Evolutionary conservation across 2,329 filamentous ascomycete genomes (phyloP), one percentile per base, ranked within the genome.

Genomic region (Paracoccidioides brasiliensis): DNA sequence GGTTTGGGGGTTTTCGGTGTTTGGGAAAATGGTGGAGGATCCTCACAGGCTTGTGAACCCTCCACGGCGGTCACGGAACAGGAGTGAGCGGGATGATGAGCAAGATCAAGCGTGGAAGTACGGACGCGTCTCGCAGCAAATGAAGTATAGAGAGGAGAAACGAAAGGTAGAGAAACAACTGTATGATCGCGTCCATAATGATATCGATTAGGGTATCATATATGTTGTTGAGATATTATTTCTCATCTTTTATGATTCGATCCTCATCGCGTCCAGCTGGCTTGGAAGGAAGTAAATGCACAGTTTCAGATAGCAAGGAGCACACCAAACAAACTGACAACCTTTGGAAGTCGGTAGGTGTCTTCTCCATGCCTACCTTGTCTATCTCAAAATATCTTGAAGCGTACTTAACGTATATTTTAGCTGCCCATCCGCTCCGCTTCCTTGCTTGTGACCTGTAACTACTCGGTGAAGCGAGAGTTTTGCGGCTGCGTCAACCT

Each of bases 1-100:
- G 42, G 69, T 66, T 9, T 73, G 70, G 68, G 69, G 67, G 5
- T 59, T 63, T 8, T 55, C 61, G 7, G 54, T 73, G 43, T 69
- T 71, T 49, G 55, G 59, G 14, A 61, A 62, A 9, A 54, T 60
- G 51, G 32, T n/a, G 30, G 64, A 54, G 8, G 59, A 67, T 44
- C 55, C 62, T 22, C 42, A 55, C 52, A 37, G 37, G 4, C 53
- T 62, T 14, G 60, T 62, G 22, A 62, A 60, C 33, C 60, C 60
- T 15, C 44, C 12, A 30, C 41, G 12, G 33, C 37, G 41, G 7
- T 9, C 28, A 33, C 15, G 14, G 43, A n/a, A 33, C 3, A 14
- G 6, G 43, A 49, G 30, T 10, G n/a, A 3, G 28, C 15, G 15
- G 5, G 22, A 32, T 7, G 12, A 28, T 15, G 15, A 37, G 28